Evolutionary conservation across 208 protist genomes (phyloP).

Genomic region (Acanthamoeba rhysodes): DNA sequence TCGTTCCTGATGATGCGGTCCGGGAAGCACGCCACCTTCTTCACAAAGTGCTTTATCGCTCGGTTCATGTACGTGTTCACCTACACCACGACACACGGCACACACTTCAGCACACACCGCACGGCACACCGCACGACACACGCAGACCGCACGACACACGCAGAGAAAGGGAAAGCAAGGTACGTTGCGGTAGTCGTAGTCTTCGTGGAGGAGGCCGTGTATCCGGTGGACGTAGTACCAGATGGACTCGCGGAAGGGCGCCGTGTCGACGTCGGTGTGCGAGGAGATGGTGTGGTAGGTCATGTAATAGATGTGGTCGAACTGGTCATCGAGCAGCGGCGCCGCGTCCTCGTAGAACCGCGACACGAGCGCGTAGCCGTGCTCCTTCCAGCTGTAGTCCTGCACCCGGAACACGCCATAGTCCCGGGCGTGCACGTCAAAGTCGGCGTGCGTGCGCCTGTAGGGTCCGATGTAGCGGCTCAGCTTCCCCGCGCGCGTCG

Average conservation of each 20-base stretch:
- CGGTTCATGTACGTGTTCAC: constrained; percentile 85
- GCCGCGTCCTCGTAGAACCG: constrained; percentile 82
- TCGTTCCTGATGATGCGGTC: constrained; percentile 80
- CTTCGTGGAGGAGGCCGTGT: constrained; percentile 84
- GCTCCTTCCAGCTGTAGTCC: constrained; percentile 86
- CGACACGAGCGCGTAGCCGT: constrained; percentile 83
- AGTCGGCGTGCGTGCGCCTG: constrained; percentile 76
- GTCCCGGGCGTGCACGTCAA: constrained; percentile 78
- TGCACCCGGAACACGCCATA: constrained; percentile 70
- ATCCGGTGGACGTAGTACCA: constrained; percentile 88
- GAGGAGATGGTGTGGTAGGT: constrained; percentile 82
- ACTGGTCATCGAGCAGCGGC: constrained; percentile 82
- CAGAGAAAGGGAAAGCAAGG: too few relatives aligned
- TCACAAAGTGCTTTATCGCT: constrained; percentile 84
- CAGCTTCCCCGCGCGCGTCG: constrained; percentile 20
- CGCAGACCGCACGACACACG: too few relatives aligned
- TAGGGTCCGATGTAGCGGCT: constrained; percentile 70
- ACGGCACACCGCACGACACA: too few relatives aligned
- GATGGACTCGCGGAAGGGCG: constrained; percentile 83
- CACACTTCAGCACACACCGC: background rate
- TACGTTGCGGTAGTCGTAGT: constrained; percentile 85
- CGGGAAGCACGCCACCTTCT: constrained; percentile 85
- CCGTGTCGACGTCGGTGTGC: constrained; percentile 82
- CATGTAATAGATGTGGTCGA: constrained; percentile 82
- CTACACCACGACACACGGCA: background rate